Evolutionary conservation across 768 basidiomycete species (phyloP).

Genomic region (Termitomyces sp.): DNA sequence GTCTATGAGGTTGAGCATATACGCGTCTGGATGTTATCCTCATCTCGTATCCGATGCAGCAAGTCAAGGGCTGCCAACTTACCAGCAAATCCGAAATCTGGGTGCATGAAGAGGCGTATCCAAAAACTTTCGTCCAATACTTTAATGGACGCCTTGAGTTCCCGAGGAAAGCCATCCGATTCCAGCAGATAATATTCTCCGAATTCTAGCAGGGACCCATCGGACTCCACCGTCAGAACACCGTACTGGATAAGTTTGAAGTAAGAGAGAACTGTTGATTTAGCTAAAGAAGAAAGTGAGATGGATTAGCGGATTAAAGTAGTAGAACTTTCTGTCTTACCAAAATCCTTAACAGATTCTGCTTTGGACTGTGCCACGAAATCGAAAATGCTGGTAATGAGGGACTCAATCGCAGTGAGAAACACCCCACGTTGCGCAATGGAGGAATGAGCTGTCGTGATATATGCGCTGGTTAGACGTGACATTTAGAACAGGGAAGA

Average conservation of each 20-base stretch:
- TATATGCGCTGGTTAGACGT: slow-evolving; percentile 3
- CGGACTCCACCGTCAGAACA: background rate
- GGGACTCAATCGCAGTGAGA: background rate
- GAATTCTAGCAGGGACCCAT: background rate
- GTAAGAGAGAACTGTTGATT: slow-evolving; percentile 3
- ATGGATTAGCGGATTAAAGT: background rate
- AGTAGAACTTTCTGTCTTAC: background rate
- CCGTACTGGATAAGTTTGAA: slow-evolving; percentile 2
- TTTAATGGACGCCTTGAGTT: slow-evolving; percentile 2
- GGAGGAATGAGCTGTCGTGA: slow-evolving; percentile 1
- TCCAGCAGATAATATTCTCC: slow-evolving; percentile 1
- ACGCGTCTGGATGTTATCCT: background rate
- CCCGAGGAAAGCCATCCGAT: slow-evolving; percentile 1
- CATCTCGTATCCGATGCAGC: background rate
- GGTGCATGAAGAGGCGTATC: slow-evolving; percentile 7
- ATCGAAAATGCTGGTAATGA: slow-evolving; percentile 1
- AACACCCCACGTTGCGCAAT: background rate
- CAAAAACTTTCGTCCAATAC: slow-evolving; percentile 8
- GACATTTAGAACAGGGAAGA: background rate
- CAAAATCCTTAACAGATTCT: background rate
- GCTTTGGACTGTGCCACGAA: background rate
- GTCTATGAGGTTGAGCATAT: slow-evolving; percentile 7
- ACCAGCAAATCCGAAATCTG: slow-evolving; percentile 9
- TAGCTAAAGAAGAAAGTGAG: background rate
- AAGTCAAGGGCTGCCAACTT: background rate